Evolutionary conservation across 495 filamentous ascomycete species (phyloP), one percentile per base, ranked within the genome.

Genomic region (Aspergillus campestris): DNA sequence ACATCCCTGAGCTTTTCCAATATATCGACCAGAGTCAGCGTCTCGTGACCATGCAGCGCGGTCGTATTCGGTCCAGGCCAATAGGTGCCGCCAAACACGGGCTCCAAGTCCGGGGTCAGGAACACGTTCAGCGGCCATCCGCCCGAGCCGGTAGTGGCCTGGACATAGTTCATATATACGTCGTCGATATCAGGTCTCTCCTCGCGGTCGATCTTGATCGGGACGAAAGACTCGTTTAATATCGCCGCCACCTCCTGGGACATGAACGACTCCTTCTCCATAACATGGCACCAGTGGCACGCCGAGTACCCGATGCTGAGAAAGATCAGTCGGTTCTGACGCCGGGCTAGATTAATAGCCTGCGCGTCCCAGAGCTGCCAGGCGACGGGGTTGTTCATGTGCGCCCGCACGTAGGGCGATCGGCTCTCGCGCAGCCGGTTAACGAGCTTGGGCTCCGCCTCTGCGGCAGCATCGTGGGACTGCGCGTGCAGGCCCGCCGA

Each of bases 121-220:
- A 98, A 97, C 14, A 96, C 87, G 61, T 96, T 97, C 37, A 98
- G 72, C 8, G 92, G 92, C 94, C 94, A 98, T 24, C 92, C 92
- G 3, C 89, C 94, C 2, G 83, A 88, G 13, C 88, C 89, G 31
- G 83, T 94, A 11, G 91, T 90, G 5, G 90, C 91, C 69, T 95
- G 87, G 29, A 94, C 87, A 67, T 94, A 98, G 67, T 95, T 95
- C 86, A 96, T 94, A 61, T 97, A 98, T 46, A 97, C 89, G 42
- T 88, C 83, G 59, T 98, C 92, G 53, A 97, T 79, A 60, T 97
- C 90, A 2, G 94, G 92, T 31, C 91, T 83, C 62, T 96, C 91
- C 62, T 98, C 92, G 28, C 90, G 81, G 60, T 98, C 92, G 52
- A 97, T 77, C 52, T 95, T 85, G 64, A 98, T 83, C 7, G 92